Percentiles rank a stretch among this genome's conserved stretches.
Conservation (phyloP, 2,329 filamentous ascomycete genomes). For the Cercospora sesami region DNA sequence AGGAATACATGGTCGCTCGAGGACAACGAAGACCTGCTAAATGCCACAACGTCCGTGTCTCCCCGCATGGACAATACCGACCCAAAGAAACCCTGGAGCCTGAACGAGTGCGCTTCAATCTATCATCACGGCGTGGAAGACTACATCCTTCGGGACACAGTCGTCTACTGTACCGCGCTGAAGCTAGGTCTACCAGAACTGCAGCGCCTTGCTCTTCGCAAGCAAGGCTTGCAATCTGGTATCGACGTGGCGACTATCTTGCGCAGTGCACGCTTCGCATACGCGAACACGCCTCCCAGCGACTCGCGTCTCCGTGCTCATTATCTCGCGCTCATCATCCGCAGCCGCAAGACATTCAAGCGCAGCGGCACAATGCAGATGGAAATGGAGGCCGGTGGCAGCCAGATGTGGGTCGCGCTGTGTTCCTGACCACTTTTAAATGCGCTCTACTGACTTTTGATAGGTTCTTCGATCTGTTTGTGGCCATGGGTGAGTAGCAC, state of each 20-base stretch:
- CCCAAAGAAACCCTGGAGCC: conserved; percentile 47
- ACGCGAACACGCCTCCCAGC: conserved; percentile 89
- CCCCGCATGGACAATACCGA: conserved; percentile 49
- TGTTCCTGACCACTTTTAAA: neutral
- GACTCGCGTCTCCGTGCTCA: conserved; percentile 92
- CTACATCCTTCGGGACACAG: conserved; percentile 84
- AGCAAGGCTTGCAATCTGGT: conserved; percentile 90
- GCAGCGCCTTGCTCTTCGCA: conserved; percentile 85
- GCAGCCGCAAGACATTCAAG: conserved; percentile 96
- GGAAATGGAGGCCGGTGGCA: conserved; percentile 90
- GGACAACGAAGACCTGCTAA: conserved; percentile 52
- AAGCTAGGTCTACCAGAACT: conserved; percentile 89
- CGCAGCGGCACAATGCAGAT: conserved; percentile 97
- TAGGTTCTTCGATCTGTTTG: conserved; percentile 90
- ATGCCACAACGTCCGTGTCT: conserved; percentile 49
- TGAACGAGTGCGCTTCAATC: conserved; percentile 69
- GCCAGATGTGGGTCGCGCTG: conserved; percentile 57
- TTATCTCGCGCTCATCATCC: conserved; percentile 95
- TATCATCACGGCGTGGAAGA: conserved; percentile 73
- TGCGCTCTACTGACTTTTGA: neutral
- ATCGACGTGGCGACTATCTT: conserved; percentile 91
- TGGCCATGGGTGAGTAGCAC: conserved; percentile 53
- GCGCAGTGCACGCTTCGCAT: conserved; percentile 89
- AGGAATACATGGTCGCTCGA: conserved; percentile 88
- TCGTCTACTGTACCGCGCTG: conserved; percentile 90